Conservation (phyloP, 257 asterid species). For the Linaria vulgaris region DNA sequence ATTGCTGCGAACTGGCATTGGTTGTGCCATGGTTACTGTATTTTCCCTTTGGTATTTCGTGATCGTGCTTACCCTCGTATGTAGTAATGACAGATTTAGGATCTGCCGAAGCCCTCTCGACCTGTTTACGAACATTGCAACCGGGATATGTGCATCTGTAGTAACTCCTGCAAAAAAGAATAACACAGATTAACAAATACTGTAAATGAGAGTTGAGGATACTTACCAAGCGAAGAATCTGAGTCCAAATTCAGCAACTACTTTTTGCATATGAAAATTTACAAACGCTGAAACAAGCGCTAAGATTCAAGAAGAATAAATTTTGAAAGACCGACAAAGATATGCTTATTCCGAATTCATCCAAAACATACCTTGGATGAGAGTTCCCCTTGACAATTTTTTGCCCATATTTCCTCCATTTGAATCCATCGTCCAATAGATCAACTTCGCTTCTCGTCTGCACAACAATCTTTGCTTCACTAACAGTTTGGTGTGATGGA, state of each 20-base stretch:
- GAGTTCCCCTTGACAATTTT: slow-evolving; percentile 90
- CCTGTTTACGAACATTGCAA: slow-evolving; percentile 92
- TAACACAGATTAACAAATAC: too few species aligned
- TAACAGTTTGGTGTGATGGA: slow-evolving; percentile 62
- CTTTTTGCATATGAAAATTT: too few species aligned
- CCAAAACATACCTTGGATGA: slow-evolving; percentile 67
- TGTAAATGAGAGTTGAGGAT: too few species aligned
- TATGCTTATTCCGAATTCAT: slow-evolving; percentile 3
- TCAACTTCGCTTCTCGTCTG: slow-evolving; percentile 96
- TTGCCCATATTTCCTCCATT: slow-evolving; percentile 96
- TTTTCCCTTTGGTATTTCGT: slow-evolving; percentile 65
- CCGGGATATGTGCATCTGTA: slow-evolving; percentile 82
- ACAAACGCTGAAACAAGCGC: too few species aligned
- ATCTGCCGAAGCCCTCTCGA: slow-evolving; percentile 89
- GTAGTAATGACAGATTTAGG: slow-evolving; percentile 84
- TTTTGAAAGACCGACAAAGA: slow-evolving; percentile 2
- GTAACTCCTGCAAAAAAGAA: slow-evolving; percentile 63
- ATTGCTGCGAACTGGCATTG: slow-evolving; percentile 23
- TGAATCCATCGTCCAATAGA: slow-evolving; percentile 82
- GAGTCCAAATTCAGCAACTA: too few species aligned
- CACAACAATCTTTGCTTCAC: slow-evolving; percentile 82
- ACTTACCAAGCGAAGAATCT: too few species aligned
- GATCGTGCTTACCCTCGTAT: slow-evolving; percentile 86
- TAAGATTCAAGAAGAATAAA: background rate
- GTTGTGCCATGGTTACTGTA: slow-evolving; percentile 31